Base-by-base conservation (phyloP, 2,329 filamentous ascomycete genomes). In the Triangularia verruculosa region DNA sequence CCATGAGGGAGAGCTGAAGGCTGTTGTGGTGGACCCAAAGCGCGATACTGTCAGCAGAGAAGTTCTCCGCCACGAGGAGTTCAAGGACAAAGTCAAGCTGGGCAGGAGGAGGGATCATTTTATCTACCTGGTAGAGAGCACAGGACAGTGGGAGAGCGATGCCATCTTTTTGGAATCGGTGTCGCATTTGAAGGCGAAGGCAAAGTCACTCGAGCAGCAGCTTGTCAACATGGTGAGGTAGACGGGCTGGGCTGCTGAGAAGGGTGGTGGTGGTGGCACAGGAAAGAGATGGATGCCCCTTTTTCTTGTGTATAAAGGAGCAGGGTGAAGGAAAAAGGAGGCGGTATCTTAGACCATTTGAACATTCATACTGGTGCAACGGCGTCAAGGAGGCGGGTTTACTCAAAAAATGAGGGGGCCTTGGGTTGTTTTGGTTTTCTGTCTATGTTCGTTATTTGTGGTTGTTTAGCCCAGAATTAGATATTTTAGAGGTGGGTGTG, bases 21-120 rank as follows among this genome's bases (percentile, higher is more conserved):
- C 94, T 0, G 92, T 97, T 0, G 94, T 99, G 1, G 80, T 81
- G 67, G 89, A 98, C 75, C 81, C 94, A 1, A 96, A 97, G 88
- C 91, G 90, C 73, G 96, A 99, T 76, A 98, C 94, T 0, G 94
- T 99, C 66, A 96, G 91, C 77, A 86, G 95, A 69, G 96, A 99
- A 79, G 95, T 90, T 73, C 78, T 99, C 73, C 87, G 95, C 57
- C 94, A 99, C 75, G 83, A 89, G 25, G 95, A 98, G 78, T 98
- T 99, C 79, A 87, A 95, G 78, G 91, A 88, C 74, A 99, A 97
- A 82, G 95, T 99, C 68, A 93, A 93, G 82, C 86, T 99, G 30
- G 95, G 95, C 52, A 85, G 96, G 61, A 82, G 93, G 71, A 84
- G 93, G 68, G 95, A 99, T 76, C 96, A 99, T 79, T 99, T 99